Conservation (phyloP, 768 basidiomycete species). For the Lanmaoa pseudosensibilis region DNA sequence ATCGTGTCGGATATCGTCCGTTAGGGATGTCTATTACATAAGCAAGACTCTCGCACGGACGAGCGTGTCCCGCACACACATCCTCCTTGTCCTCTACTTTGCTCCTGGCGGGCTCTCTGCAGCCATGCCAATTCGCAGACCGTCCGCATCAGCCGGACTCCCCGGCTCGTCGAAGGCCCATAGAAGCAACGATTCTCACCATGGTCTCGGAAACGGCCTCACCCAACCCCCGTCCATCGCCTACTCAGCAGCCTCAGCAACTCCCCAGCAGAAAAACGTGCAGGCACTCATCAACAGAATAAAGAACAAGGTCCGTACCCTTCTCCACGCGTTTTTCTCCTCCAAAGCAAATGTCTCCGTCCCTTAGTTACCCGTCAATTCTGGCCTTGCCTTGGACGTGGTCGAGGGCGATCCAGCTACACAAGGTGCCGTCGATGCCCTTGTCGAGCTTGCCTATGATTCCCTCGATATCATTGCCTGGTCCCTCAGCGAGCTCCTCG, state of each 20-base stretch:
- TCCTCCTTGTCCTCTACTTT: slow-evolving; percentile 1
- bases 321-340: neutral
- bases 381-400: slow-evolving; percentile 68
- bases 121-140: slow-evolving; percentile 55
- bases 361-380: slow-evolving; percentile 78
- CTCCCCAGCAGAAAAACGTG: slow-evolving; percentile 81
- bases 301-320: slow-evolving; percentile 66
- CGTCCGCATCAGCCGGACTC: slow-evolving; percentile 57
- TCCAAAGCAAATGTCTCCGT: neutral
- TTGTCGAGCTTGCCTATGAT: slow-evolving; percentile 77
- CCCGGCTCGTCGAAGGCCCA: slow-evolving; percentile 50
- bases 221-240: slow-evolving; percentile 36
- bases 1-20: neutral
- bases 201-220: slow-evolving; percentile 36
- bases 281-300: slow-evolving; percentile 77
- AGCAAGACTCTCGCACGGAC: slow-evolving; percentile 27
- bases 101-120: slow-evolving; percentile 26
- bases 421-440: slow-evolving; percentile 71
- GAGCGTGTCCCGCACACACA: slow-evolving; percentile 12
- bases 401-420: slow-evolving; percentile 77
- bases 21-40: slow-evolving; percentile 20
- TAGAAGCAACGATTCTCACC: slow-evolving; percentile 63
- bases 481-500: slow-evolving; percentile 74
- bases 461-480: slow-evolving; percentile 79
- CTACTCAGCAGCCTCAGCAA: slow-evolving; percentile 41